Evolutionary conservation across 2,329 filamentous ascomycete genomes (phyloP), one percentile per base, ranked within the genome.

Genomic region (Ampelomyces quisqualis): DNA sequence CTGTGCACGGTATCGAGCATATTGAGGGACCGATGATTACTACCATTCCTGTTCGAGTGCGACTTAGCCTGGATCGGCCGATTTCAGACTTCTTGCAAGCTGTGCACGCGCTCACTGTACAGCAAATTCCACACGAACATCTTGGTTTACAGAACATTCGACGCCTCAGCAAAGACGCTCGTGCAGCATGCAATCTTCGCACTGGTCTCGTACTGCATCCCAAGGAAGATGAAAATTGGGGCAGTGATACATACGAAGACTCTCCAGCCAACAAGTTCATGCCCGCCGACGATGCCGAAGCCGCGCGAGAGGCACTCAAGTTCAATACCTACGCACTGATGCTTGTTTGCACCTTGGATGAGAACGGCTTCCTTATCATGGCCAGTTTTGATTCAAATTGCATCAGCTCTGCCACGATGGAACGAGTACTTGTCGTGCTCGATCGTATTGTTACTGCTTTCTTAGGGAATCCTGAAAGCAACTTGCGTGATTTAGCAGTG

Each of bases 341-440:
- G 71, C 67, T 85, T 14, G 81, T 84, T 28, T 85, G 81, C 60
- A 81, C 77, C 3, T 67, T 84, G 5, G 75, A 79, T 23, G 70
- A 75, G 2, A 70, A 73, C 45, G 75, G 77, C 1, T 78, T 85
- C 56, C 63, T 77, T 11, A 70, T 82, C 40, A 82, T 81, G 69
- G 80, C 81, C 1, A 82, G 81, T 53, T 84, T 84, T 53, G 81
- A 86, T 55, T 80, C 80, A 15, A 76, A 77, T n/a, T 74, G 77
- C 1, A 75, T 85, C 13, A 69, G 70, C 13, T 70, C 68, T 21
- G 64, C 68, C 17, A 72, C 75, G 13, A 78, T 83, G 67, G 68
- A 81, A 52, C 70, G 72, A 21, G 76, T 77, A 3, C 67, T 83
- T 15, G 58, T 69, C 2, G 75, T 80, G 38, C 70, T 85, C 15